Base-by-base conservation (phyloP, 257 asterid species). In the Plantago major region DNA sequence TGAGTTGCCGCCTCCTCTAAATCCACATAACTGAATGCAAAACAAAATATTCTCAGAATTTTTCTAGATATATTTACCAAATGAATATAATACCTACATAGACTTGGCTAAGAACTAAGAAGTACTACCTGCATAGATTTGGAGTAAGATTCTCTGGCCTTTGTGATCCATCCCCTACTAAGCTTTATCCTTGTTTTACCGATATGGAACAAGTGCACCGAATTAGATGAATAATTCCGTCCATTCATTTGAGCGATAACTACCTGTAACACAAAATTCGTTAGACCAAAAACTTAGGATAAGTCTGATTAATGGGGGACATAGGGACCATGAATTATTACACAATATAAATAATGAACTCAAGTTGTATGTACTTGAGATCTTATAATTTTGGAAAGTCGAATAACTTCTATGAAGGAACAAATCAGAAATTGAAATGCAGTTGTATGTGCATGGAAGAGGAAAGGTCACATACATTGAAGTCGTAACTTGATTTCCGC, bases 1-100 rank as follows among this genome's bases (percentile, higher is more conserved):
- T 47, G 99, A 79, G 76, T 86, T 92, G 52, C 99, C 99, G 0
- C 99, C 99, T 55, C 99, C 99, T 79, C 99, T 80, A 67, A 92
- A 92, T 70, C 98, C 98, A 66, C 90, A 91, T 38, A 91, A 80
- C 98, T 91, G 80, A 51, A 47, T 58, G 54, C 3, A 42, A 37
- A 17, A 19, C 9, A 18, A n/a, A 8, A 16, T 3, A 46, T 4
- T 60, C 51, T 64, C 17, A 55, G 65, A 49, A 48, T 30, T 11
- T 12, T 19, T 4, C 43, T 62, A 42, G 8, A 18, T 46, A 12
- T 38, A 12, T 17, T 10, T 48, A 37, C 6, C 13, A 19, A 17
- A 26, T 46, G 3, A 4, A 22, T 10, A 59, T 46, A 3, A 53
- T 16, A 64, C 12, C 10, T n/a, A 26, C 11, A 7, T 42, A 48